phyloP scores from a whole-genome alignment of 2,329 filamentous ascomycete genomes.

The Fusarium virguliforme region DNA sequence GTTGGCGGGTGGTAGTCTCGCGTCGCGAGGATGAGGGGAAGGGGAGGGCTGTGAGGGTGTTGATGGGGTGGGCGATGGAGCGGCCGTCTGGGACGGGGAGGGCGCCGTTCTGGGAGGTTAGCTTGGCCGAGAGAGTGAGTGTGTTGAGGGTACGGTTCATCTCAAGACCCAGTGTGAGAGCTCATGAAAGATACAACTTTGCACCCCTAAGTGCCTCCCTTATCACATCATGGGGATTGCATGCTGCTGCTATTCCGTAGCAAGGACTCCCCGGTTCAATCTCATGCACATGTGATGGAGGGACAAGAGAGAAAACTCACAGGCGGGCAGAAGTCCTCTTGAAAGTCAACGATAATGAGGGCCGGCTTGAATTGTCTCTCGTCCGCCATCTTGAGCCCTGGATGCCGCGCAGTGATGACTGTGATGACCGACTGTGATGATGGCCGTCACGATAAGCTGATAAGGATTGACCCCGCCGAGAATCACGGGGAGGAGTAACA shows the following conservation, averaged over 20 bases:
- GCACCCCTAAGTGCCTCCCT: no score
- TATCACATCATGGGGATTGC: no score
- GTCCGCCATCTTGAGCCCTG: constrained; percentile 11
- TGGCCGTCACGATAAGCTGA: background rate
- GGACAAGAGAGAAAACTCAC: constrained; percentile 66
- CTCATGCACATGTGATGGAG: background rate
- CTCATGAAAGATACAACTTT: background rate
- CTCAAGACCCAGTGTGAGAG: no score
- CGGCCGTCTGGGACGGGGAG: constrained; percentile 85
- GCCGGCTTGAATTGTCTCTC: constrained; percentile 63
- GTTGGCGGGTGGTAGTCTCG: constrained; percentile 89
- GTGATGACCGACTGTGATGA: background rate
- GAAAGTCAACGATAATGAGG: constrained; percentile 85
- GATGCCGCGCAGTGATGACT: constrained; percentile 11
- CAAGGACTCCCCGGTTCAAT: background rate
- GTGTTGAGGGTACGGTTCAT: no score
- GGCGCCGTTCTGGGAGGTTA: constrained; percentile 78
- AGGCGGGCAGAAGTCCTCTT: constrained; percentile 95
- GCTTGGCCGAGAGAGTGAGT: background rate
- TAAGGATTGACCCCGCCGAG: constrained; percentile 9
- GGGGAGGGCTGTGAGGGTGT: constrained; percentile 79
- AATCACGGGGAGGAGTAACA: constrained; percentile 2
- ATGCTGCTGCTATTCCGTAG: background rate
- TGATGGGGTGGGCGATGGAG: constrained; percentile 79
- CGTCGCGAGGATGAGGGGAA: constrained; percentile 87